Base-by-base conservation (phyloP, 73 alveolate genomes). In the Paramecium tetraurelia region DNA sequence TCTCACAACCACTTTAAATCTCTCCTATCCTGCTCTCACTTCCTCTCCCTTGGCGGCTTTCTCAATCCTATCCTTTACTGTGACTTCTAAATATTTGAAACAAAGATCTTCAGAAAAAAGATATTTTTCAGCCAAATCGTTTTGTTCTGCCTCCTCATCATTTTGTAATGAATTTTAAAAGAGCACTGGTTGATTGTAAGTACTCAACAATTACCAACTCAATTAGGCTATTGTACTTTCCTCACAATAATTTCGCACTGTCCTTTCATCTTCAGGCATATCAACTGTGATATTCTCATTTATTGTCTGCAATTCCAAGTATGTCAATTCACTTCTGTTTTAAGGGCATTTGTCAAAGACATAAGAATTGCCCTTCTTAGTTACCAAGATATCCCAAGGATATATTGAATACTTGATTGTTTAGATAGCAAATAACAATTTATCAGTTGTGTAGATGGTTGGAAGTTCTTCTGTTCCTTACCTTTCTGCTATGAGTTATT, bases 311-410 rank as follows among this genome's bases (percentile, higher is more conserved):
- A 85, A 70, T 53, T 92, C 93, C 7, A 86, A 24, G 22, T 57
- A 50, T 18, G 95, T 71, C 12, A 76, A 63, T 11, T 92, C 77
- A 18, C 88, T 24, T 59, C 86, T 44, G 20, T 80, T 41, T 80
- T 80, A 80, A 41, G 70, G 70, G 21, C 76, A 41, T 41, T 80
- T 86, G 46, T 92, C 95, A 57, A 92, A 86, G 7, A 86, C 59
- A n/a, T 40, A 24, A 7, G 58, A 18, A 35, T 86, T 93, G 1
- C 92, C 89, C 9, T 59, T 53, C 48, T 92, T 92, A 5, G 93
- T 86, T 21, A 92, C 50, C n/a, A 43, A 38, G 12, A 92, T 85
- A 68, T 92, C 95, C 95, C 95, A 92, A 33, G 94, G 94, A 86
- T 92, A 92, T 5, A 92, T 85, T 9, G 95, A 92, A 24, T 86